Base-by-base conservation (phyloP, 805 yeast species). In the Candida taoyuanica region DNA sequence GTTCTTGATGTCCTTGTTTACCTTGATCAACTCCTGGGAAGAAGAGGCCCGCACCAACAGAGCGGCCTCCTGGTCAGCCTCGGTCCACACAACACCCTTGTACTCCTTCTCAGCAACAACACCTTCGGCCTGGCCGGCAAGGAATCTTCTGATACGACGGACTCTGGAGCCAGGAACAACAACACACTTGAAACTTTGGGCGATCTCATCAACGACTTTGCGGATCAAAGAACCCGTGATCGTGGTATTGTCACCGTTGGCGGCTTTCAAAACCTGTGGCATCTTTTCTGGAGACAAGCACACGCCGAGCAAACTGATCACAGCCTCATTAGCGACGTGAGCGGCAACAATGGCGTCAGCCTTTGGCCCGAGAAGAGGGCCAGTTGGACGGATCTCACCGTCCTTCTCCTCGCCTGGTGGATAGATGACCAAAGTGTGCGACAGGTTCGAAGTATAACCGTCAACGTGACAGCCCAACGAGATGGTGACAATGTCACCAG, bases 51-150 rank as follows among this genome's bases (percentile, higher is more conserved):
- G 68, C 42, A 59, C 60, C 40, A 81, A 64, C 41, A 84, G 66
- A 17, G 59, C 56, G 27, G 69, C 68, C 64, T 85, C 95, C 64
- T 84, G 93, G 60, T 84, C 84, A 27, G 80, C 70, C 64, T 85
- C 95, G 37, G 82, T 73, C 94, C 94, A 85, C 19, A 74, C 83
- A 38, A 89, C 94, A 57, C 96, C 96, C 63, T 91, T 89, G 65
- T 84, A 85, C 49, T 86, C 96, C 56, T 80, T 75, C 67, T 91
- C 98, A 27, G 89, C 91, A 47, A 88, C 93, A 39, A 88, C 69
- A 58, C 88, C 93, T 57, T 87, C 95, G 42, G 89, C 81, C 69
- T 93, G 98, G 37, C 98, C 98, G 28, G 95, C 95, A 56, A 93
- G 75, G 55, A 91, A 93, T 58, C 98, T 77, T 68, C 96, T 77